Percentiles rank a stretch among this genome's conserved stretches.
phyloP scores from a whole-genome alignment of 345 rosid species.

The Eutrema japonicum region DNA sequence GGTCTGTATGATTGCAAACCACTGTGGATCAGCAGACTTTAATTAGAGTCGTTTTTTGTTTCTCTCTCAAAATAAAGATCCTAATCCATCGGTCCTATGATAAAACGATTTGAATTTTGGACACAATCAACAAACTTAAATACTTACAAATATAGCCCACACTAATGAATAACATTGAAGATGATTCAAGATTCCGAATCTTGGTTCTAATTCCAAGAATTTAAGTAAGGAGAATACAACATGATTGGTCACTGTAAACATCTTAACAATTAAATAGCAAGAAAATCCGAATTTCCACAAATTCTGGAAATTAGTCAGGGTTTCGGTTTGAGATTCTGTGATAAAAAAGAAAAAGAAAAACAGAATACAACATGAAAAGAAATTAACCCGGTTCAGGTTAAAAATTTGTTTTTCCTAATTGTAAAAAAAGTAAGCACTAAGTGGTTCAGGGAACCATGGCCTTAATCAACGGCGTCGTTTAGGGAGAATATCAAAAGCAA shows the following conservation, averaged over 20 bases:
- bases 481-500: slow-evolving; percentile 25
- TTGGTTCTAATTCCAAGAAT: not conserved
- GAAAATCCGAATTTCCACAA: no score
- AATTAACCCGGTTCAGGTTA: no score
- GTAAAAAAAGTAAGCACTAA: not conserved
- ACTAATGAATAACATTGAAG: slow-evolving; percentile 4
- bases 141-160: not conserved
- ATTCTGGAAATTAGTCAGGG: no score
- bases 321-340: no score
- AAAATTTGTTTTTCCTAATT: no score
- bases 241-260: no score
- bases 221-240: not conserved
- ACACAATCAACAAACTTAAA: slow-evolving; percentile 2
- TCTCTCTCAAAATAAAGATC: not conserved
- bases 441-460: slow-evolving; percentile 17
- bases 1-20: not conserved
- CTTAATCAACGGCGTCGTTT: slow-evolving; percentile 42
- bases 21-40: not conserved
- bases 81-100: not conserved
- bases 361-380: not conserved
- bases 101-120: not conserved
- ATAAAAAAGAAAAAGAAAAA: no score
- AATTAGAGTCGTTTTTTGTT: not conserved
- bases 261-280: no score
- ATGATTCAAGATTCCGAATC: not conserved